Percentiles rank a stretch among this genome's conserved stretches.
Conservation (phyloP, 2,329 filamentous ascomycete genomes). For the Helicocarpus griseus region DNA sequence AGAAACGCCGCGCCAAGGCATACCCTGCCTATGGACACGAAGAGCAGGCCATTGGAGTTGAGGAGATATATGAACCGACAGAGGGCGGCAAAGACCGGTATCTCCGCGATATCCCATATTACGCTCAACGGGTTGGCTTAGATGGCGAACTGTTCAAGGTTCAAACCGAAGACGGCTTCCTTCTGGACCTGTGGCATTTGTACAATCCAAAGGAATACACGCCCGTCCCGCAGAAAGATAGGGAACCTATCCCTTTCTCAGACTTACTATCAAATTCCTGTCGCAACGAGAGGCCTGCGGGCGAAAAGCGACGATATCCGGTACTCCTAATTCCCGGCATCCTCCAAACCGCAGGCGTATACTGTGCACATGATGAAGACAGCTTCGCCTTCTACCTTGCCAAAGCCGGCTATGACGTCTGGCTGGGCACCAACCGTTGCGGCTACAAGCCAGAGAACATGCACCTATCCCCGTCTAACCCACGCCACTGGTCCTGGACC, state of each 20-base stretch:
- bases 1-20: conserved; percentile 22
- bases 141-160: conserved; percentile 76
- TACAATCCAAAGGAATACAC: conserved; percentile 71
- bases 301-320: conserved; percentile 51
- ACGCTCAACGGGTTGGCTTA: conserved; percentile 76
- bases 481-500: conserved; percentile 95
- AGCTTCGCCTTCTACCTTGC: conserved; percentile 86
- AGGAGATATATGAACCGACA: conserved; percentile 54
- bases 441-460: conserved; percentile 72
- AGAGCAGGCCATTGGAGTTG: conserved; percentile 16
- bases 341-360: conserved; percentile 78
- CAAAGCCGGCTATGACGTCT: conserved; percentile 88
- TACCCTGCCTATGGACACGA: conserved; percentile 39
- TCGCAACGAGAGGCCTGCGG: too few relatives aligned
- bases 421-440: conserved; percentile 89
- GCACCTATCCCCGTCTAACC: conserved; percentile 61
- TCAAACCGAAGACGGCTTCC: conserved; percentile 87
- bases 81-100: conserved; percentile 78
- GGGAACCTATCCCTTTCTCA: not conserved
- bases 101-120: conserved; percentile 71
- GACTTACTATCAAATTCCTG: not conserved
- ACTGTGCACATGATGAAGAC: conserved; percentile 81
- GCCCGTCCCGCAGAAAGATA: conserved; percentile 26
- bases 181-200: conserved; percentile 81
- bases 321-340: conserved; percentile 82